Percentiles rank a stretch among this genome's conserved stretches.
Evolutionary conservation across 2,329 filamentous ascomycete genomes (phyloP).

Genomic region (Pseudogymnoascus pannorum): DNA sequence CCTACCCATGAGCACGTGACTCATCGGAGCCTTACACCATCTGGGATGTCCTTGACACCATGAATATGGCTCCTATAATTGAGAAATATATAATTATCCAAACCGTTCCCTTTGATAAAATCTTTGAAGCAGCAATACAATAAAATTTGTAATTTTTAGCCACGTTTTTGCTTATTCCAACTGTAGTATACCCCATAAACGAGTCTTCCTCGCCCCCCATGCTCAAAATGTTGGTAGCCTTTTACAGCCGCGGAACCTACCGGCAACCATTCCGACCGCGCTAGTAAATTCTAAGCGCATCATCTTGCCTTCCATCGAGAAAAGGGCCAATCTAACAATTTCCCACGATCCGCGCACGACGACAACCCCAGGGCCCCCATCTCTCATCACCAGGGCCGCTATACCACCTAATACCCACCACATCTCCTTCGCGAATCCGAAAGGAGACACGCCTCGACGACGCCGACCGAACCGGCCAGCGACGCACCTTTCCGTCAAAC

Average conservation of each 20-base stretch:
- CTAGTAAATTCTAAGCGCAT: slow-evolving; percentile 10
- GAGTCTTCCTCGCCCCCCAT: not conserved
- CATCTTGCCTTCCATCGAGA: slow-evolving; percentile 7
- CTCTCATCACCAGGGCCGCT: slow-evolving; percentile 2
- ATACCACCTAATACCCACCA: not conserved
- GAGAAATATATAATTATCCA: not conserved
- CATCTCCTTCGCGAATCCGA: not conserved
- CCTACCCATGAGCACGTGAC: not conserved
- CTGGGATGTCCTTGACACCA: not conserved
- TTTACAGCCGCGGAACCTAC: slow-evolving; percentile 5
- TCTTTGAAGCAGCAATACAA: not conserved
- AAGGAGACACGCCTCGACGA: not conserved
- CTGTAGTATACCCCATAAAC: not conserved
- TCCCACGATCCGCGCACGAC: slow-evolving; percentile 2
- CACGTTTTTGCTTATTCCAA: not conserved
- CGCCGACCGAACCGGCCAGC: not conserved
- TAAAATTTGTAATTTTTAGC: not conserved
- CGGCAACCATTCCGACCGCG: slow-evolving; percentile 5
- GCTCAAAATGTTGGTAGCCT: not conserved
- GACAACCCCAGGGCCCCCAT: not conserved
- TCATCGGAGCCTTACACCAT: not conserved
- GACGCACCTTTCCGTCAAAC: not conserved
- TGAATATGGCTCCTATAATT: not conserved
- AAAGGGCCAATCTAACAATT: slow-evolving; percentile 7
- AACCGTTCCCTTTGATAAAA: not conserved